Evolutionary conservation across 768 basidiomycete species (phyloP).

Genomic region (Lyophyllum atratum): DNA sequence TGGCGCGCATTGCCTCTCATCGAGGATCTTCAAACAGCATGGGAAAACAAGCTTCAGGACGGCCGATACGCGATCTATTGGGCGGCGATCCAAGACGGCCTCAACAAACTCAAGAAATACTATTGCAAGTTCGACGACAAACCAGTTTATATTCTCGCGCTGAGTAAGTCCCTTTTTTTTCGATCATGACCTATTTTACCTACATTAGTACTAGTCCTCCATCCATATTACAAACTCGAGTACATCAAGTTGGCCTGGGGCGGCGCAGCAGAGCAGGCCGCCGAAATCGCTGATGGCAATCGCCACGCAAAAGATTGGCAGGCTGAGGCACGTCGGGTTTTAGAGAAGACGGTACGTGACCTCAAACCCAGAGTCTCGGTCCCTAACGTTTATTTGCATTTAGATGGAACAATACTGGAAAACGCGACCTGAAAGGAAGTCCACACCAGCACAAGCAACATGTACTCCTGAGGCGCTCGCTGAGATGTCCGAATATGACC

Average conservation of each 20-base stretch:
- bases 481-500: background rate
- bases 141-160: slow-evolving; percentile 12
- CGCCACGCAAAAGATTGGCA: slow-evolving; percentile 22
- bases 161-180: slow-evolving; percentile 10
- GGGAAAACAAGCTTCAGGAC: slow-evolving; percentile 10
- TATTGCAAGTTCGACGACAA: slow-evolving; percentile 12
- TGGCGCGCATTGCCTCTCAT: slow-evolving; percentile 24
- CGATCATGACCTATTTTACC: background rate
- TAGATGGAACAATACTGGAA: background rate
- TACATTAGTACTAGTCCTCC: slow-evolving; percentile 20
- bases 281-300: slow-evolving; percentile 13
- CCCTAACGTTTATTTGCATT: too few relatives aligned
- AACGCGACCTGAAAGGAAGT: background rate
- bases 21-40: slow-evolving; percentile 17
- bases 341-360: background rate
- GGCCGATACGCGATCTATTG: slow-evolving; percentile 1
- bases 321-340: background rate
- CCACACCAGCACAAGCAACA: background rate
- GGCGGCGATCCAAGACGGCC: slow-evolving; percentile 12
- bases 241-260: slow-evolving; percentile 21
- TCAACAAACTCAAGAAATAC: slow-evolving; percentile 16
- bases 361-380: too few relatives aligned
- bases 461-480: background rate
- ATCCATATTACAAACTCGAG: slow-evolving; percentile 31
- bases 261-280: slow-evolving; percentile 23